Evolutionary conservation across 1,284 basidiomycete genomes (phyloP).

Genomic region (Rhizoctonia solani): DNA sequence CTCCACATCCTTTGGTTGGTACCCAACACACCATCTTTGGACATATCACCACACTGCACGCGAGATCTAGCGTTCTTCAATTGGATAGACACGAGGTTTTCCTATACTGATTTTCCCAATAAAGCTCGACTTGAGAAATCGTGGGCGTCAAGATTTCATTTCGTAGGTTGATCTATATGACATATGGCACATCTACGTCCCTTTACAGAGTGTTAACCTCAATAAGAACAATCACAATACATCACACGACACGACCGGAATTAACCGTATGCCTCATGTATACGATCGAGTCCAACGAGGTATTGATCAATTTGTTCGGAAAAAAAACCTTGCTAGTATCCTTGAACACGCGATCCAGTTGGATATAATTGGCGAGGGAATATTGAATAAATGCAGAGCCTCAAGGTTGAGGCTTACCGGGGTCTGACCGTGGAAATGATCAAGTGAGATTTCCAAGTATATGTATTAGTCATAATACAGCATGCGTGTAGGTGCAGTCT

Average conservation of each 20-base stretch:
- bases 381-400: neutral
- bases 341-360: neutral
- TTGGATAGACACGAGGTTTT: slow-evolving; percentile 3
- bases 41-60: neutral
- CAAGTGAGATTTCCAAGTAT: slow-evolving; percentile 4
- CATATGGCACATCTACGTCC: slow-evolving; percentile 19
- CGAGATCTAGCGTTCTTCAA: slow-evolving; percentile 9
- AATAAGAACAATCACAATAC: neutral
- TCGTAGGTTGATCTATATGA: slow-evolving; percentile 27
- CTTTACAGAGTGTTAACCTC: neutral
- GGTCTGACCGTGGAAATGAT: slow-evolving; percentile 9
- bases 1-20: slow-evolving; percentile 14
- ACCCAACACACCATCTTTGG: neutral
- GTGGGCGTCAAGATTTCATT: slow-evolving; percentile 31
- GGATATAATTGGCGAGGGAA: neutral
- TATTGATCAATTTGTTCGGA: neutral
- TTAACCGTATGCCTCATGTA: slow-evolving; percentile 29
- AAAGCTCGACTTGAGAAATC: neutral
- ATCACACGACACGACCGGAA: slow-evolving; percentile 19
- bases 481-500: slow-evolving; percentile 2
- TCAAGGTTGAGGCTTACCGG: slow-evolving; percentile 20
- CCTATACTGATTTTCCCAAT: neutral
- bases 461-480: slow-evolving; percentile 28
- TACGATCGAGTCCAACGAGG: neutral
- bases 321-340: neutral